These are phyloP conservation scores for Rhizomucor pusillus DNA, from an alignment of 371 early-diverging fungal species.

Conservation along the genomic window DNA sequence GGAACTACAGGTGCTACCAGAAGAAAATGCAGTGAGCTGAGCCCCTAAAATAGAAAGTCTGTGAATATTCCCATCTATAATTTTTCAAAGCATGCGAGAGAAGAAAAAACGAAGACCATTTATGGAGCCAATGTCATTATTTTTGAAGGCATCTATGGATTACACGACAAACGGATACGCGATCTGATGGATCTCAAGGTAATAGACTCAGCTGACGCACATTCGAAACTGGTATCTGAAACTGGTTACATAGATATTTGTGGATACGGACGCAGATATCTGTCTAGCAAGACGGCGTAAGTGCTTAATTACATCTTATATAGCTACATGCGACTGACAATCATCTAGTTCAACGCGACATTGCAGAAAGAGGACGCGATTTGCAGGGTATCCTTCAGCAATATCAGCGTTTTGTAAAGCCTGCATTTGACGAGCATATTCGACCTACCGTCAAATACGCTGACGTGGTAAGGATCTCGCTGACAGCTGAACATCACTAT, in stretches of 20 bases:
- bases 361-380: slow-evolving; percentile 85
- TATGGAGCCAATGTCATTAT: slow-evolving; percentile 93
- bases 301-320: slow-evolving; percentile 7
- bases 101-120: slow-evolving; percentile 62
- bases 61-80: slow-evolving; percentile 80
- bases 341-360: slow-evolving; percentile 78
- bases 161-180: slow-evolving; percentile 77
- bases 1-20: not conserved
- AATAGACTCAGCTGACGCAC: slow-evolving; percentile 5
- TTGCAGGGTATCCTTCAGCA: slow-evolving; percentile 80
- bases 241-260: slow-evolving; percentile 65
- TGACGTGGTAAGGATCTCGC: slow-evolving; percentile 61
- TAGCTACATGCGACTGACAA: not conserved
- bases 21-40: not conserved
- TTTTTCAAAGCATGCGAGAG: slow-evolving; percentile 74
- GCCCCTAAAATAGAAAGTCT: slow-evolving; percentile 32
- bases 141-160: slow-evolving; percentile 92
- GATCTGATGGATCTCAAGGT: slow-evolving; percentile 90
- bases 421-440: slow-evolving; percentile 85
- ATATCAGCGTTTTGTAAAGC: slow-evolving; percentile 91
- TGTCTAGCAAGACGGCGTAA: slow-evolving; percentile 82
- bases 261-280: slow-evolving; percentile 93
- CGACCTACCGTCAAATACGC: slow-evolving; percentile 87
- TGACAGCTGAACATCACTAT: not conserved
- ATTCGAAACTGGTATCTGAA: not conserved